These are phyloP conservation scores for Trametes cubensis DNA, from an alignment of 768 basidiomycete species.

Conservation along the genomic window DNA sequence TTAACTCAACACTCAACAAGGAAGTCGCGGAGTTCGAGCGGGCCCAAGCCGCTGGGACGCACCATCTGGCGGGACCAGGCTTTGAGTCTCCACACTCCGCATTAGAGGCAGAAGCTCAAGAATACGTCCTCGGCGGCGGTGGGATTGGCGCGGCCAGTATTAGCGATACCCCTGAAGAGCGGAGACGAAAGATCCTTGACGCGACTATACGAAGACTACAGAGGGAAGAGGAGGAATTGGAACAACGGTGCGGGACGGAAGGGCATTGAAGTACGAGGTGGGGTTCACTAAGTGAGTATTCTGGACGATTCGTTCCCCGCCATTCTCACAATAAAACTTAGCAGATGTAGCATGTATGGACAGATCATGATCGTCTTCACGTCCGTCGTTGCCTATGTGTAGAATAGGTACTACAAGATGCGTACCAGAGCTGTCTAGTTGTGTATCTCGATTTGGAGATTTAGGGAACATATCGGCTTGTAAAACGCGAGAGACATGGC, in stretches of 20 bases:
- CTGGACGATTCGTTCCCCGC: no score
- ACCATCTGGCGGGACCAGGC: constrained; percentile 47
- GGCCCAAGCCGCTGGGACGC: constrained; percentile 52
- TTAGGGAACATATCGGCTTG: no score
- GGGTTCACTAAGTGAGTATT: no score
- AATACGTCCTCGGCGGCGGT: constrained; percentile 58
- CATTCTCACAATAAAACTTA: no score
- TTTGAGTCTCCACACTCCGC: constrained; percentile 53
- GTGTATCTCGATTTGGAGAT: no score
- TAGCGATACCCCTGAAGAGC: constrained; percentile 57
- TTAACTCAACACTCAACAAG: constrained; percentile 73
- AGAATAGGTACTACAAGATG: no score
- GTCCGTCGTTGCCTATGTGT: no score
- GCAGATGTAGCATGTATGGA: no score
- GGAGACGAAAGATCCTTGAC: constrained; percentile 55
- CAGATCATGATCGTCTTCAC: no score
- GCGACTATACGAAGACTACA: constrained; percentile 64
- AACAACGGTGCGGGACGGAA: constrained; percentile 68
- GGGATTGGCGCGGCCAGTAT: constrained; percentile 15
- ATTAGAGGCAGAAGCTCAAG: constrained; percentile 57
- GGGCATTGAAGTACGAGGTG: background rate
- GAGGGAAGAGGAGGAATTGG: constrained; percentile 71
- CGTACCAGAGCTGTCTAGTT: no score
- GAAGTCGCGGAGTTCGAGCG: constrained; percentile 74
- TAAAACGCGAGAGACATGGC: background rate